Conservation (phyloP, 768 basidiomycete species). For the Lentinus brumalis region DNA sequence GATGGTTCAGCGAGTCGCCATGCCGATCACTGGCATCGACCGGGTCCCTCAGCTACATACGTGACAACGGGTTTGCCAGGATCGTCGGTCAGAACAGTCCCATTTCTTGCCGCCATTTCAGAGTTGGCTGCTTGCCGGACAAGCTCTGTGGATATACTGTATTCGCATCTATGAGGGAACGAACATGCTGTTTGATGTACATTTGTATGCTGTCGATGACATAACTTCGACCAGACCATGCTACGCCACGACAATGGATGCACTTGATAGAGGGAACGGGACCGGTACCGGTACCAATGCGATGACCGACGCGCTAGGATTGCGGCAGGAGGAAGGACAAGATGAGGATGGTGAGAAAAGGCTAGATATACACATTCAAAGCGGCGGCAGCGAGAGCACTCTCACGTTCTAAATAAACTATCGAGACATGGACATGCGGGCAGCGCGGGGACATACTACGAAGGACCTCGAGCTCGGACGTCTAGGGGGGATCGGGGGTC, state of each 20-base stretch:
- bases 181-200: background rate
- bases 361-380: slow-evolving; percentile 15
- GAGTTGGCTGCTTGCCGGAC: too few relatives aligned
- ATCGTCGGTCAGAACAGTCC: too few relatives aligned
- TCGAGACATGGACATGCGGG: slow-evolving; percentile 2
- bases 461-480: background rate
- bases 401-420: slow-evolving; percentile 16
- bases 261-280: background rate
- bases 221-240: background rate
- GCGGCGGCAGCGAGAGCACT: slow-evolving; percentile 4
- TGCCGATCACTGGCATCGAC: too few relatives aligned
- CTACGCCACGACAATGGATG: background rate
- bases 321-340: background rate
- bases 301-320: background rate
- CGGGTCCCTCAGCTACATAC: too few relatives aligned
- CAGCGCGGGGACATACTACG: background rate
- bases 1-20: too few relatives aligned
- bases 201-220: background rate
- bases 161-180: background rate
- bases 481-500: too few relatives aligned
- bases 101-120: too few relatives aligned
- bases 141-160: too few relatives aligned
- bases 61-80: too few relatives aligned
- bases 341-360: background rate
- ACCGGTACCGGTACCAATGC: background rate